phyloP scores from a whole-genome alignment of 768 basidiomycete species.

The Sarcodon sp. region DNA sequence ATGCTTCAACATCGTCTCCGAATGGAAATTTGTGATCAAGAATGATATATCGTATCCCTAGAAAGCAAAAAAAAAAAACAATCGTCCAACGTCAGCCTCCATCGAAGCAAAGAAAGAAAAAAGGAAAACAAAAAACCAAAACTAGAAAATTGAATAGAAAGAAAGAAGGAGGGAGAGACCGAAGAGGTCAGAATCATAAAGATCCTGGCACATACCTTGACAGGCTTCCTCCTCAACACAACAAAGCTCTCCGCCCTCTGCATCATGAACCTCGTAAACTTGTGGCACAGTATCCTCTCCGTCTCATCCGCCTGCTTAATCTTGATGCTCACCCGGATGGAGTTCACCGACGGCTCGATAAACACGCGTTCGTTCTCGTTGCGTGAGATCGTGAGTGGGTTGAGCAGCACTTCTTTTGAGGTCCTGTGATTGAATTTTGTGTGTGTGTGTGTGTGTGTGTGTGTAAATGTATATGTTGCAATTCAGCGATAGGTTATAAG shows the following conservation, averaged over 20 bases:
- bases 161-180: too few relatives aligned
- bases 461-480: conserved; percentile 36
- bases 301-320: conserved; percentile 99
- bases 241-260: conserved; percentile 97
- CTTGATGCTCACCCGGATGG: conserved; percentile 91
- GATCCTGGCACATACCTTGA: conserved; percentile 41
- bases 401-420: conserved; percentile 90
- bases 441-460: conserved; percentile 45
- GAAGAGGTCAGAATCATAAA: too few relatives aligned
- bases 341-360: conserved; percentile 96
- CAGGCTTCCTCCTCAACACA: conserved; percentile 89
- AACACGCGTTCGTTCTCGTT: conserved; percentile 96
- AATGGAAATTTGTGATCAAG: conserved; percentile 92
- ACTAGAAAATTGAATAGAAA: background rate
- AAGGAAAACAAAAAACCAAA: conserved; percentile 1
- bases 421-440: conserved; percentile 47
- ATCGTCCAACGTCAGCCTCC: background rate
- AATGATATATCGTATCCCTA: conserved; percentile 99
- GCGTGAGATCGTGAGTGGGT: conserved; percentile 87
- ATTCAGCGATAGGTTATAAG: conserved; percentile 34
- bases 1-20: conserved; percentile 98
- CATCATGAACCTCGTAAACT: conserved; percentile 99
- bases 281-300: conserved; percentile 92
- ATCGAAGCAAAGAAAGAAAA: background rate
- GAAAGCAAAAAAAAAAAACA: too few relatives aligned